These are phyloP conservation scores for Acacia acuminata DNA, from an alignment of 306 rosid species.

Conservation along the genomic window DNA sequence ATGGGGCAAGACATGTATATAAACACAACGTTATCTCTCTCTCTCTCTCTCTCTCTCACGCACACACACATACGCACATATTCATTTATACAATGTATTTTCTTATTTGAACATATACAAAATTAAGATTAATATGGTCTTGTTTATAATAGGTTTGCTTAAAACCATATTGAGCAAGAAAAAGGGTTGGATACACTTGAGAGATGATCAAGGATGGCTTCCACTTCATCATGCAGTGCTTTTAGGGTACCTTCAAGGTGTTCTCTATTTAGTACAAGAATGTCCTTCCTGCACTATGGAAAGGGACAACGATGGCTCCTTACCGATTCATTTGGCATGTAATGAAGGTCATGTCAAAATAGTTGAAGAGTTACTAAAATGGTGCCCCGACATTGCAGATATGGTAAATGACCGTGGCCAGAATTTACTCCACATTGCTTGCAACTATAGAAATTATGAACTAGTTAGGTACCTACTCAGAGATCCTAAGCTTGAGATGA, in stretches of 20 bases:
- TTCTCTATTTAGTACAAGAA: neutral
- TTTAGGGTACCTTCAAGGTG: conserved; percentile 31
- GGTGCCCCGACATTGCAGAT: conserved; percentile 1
- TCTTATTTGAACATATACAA: neutral
- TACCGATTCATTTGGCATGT: conserved; percentile 31
- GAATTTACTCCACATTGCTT: conserved; percentile 29
- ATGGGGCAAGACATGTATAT: no score
- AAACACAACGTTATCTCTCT: neutral
- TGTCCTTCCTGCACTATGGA: neutral
- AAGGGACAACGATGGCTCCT: conserved; percentile 9
- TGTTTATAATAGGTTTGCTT: neutral
- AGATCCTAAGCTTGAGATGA: neutral
- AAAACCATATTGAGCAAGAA: neutral
- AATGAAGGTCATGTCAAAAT: conserved; percentile 4
- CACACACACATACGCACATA: no score
- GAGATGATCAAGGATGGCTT: neutral
- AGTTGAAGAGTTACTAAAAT: conserved; percentile 1
- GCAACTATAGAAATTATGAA: neutral
- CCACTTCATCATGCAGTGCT: conserved; percentile 35
- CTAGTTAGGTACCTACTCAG: neutral
- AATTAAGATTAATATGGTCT: neutral
- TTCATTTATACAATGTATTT: neutral
- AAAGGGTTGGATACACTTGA: conserved; percentile 19
- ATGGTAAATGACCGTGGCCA: neutral
- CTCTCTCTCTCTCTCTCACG: neutral